Base-by-base conservation (phyloP, 805 yeast genomes). In the Pichia insulana region DNA sequence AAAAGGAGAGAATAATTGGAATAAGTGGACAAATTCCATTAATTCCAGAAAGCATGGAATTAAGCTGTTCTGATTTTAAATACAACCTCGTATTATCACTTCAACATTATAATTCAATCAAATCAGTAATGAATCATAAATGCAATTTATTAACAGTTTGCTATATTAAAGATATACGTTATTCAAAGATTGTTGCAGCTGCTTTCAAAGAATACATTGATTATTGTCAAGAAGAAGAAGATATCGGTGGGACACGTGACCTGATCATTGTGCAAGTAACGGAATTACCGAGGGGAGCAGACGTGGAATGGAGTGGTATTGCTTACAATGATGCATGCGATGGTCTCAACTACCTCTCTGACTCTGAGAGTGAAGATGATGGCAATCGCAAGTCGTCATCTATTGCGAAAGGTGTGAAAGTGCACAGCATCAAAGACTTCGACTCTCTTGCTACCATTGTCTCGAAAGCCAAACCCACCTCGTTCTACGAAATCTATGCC, bases 1-100 rank as follows among this genome's bases (percentile, higher is more conserved):
- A 54, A 12, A 56, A 56, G 16, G 74, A 76, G 43, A 62, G 70
- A 22, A 60, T 78, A 7, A 79, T 82, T 2, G 68, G 71, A 30
- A 58, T 89, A 11, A 85, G 97, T 39, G 98, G 98, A 0, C 97
- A 92, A 64, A 89, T 92, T 31, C 94, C 96, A 2, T 65, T 92
- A 32, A 58, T 80, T 2, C 97, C 98, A 0, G 60, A 74, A 1
- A 59, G 74, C 11, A 83, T 90, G 89, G 70, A 62, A 3, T 52
- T 84, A 31, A 54, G 51, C 17, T 37, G 39, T 4, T 64, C 61
- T 10, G 47, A 55, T 3, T 32, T 25, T 5, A 46, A 57, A 4
- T 25, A 41, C 13, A 73, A 76, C 40, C 55, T 77, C 0, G 65
- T 69, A 0, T 59, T 88, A 19, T 68, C 95, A 0, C 69, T 89